These are phyloP conservation scores for Colletotrichum godetiae DNA, from an alignment of 2,329 filamentous ascomycete genomes.

Conservation along the genomic window DNA sequence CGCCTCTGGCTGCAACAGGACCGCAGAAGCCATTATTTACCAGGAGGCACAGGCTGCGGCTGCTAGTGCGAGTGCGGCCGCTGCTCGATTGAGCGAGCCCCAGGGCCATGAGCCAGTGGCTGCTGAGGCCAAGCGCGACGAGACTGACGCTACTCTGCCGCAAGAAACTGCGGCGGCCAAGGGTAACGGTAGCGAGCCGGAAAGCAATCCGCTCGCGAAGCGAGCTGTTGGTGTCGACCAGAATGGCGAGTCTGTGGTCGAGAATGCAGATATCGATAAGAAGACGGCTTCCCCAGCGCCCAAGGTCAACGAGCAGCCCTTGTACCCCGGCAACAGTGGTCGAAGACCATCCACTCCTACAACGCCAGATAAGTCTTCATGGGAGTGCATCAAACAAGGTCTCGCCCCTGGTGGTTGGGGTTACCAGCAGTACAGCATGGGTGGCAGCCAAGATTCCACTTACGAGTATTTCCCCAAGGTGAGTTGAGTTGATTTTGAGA, in stretches of 20 bases:
- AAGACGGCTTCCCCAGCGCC: slow-evolving; percentile 12
- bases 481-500: not conserved
- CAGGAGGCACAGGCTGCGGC: slow-evolving; percentile 49
- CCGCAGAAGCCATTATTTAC: slow-evolving; percentile 49
- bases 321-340: slow-evolving; percentile 16
- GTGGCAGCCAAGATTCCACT: slow-evolving; percentile 75
- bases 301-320: slow-evolving; percentile 21
- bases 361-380: slow-evolving; percentile 23
- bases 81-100: slow-evolving; percentile 37
- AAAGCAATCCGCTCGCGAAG: not conserved
- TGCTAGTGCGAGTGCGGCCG: slow-evolving; percentile 37
- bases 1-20: slow-evolving; percentile 80
- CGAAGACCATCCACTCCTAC: slow-evolving; percentile 21
- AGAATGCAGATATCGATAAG: slow-evolving; percentile 15
- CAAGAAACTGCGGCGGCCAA: slow-evolving; percentile 11
- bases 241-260: slow-evolving; percentile 43
- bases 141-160: not conserved
- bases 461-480: slow-evolving; percentile 77
- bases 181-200: slow-evolving; percentile 3
- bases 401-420: slow-evolving; percentile 61
- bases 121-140: slow-evolving; percentile 22
- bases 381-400: slow-evolving; percentile 67
- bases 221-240: slow-evolving; percentile 38
- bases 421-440: slow-evolving; percentile 67
- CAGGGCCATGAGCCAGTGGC: slow-evolving; percentile 38